These are phyloP conservation scores for Clarireedia paspali DNA, from an alignment of 2,329 filamentous ascomycete genomes.

Conservation along the genomic window DNA sequence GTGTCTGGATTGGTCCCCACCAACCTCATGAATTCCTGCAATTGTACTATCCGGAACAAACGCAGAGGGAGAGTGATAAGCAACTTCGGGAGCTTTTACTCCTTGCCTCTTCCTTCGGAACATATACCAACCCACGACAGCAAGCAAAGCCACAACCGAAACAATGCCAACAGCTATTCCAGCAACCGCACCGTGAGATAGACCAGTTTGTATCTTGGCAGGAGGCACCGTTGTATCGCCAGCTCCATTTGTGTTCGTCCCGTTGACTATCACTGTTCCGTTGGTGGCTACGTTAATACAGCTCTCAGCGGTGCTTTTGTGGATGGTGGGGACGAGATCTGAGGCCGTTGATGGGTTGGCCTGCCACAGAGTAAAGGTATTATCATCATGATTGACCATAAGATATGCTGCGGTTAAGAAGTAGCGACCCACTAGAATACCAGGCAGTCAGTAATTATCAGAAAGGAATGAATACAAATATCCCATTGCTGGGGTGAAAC, in stretches of 20 bases:
- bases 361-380: neutral
- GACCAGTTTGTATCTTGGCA: neutral
- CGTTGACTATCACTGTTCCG: neutral
- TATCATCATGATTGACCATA: slow-evolving; percentile 1
- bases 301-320: neutral
- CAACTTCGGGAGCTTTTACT: too few species aligned
- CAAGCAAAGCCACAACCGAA: neutral
- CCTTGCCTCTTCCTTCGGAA: neutral
- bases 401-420: slow-evolving; percentile 1
- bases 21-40: too few species aligned
- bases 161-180: neutral
- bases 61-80: too few species aligned
- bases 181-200: neutral
- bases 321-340: neutral
- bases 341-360: neutral
- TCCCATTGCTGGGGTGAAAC: too few species aligned
- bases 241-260: neutral
- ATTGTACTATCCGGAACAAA: too few species aligned
- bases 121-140: neutral
- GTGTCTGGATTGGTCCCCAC: too few species aligned
- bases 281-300: neutral
- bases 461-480: too few species aligned
- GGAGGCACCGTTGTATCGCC: neutral
- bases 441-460: too few species aligned
- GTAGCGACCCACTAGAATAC: neutral